phyloP scores from a whole-genome alignment of 768 basidiomycete genomes.

The Collybiopsis confluens region DNA sequence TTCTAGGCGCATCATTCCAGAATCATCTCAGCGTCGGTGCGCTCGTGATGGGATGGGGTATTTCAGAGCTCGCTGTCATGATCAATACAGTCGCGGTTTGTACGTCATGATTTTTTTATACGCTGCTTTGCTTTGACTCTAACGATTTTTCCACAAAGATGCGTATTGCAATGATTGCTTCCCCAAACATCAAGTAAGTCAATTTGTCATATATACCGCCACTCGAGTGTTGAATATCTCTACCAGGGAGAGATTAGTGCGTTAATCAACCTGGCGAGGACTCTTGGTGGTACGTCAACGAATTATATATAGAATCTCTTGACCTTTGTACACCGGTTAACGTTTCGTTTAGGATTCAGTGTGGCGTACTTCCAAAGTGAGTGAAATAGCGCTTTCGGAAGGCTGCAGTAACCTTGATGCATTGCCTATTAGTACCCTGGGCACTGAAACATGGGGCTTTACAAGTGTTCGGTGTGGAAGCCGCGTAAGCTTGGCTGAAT shows the following conservation, averaged over 20 bases:
- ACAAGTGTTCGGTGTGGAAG: slow-evolving; percentile 59
- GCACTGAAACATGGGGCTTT: slow-evolving; percentile 55
- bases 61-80: slow-evolving; percentile 52
- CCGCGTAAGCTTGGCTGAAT: slow-evolving; percentile 38
- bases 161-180: slow-evolving; percentile 49
- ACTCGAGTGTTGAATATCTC: neutral
- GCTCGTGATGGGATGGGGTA: slow-evolving; percentile 65
- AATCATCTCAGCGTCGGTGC: slow-evolving; percentile 48
- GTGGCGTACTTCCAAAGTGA: slow-evolving; percentile 68
- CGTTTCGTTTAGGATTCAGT: slow-evolving; percentile 42
- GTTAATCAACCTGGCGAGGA: slow-evolving; percentile 52
- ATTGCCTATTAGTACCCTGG: too few relatives aligned
- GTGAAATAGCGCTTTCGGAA: too few relatives aligned
- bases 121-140: slow-evolving; percentile 16
- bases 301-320: too few relatives aligned
- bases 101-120: slow-evolving; percentile 23
- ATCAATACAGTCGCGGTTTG: slow-evolving; percentile 62
- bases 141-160: slow-evolving; percentile 25
- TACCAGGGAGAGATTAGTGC: slow-evolving; percentile 59
- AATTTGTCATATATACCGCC: neutral
- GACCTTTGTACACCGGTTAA: too few relatives aligned
- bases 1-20: slow-evolving; percentile 52
- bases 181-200: slow-evolving; percentile 35
- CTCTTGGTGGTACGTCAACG: slow-evolving; percentile 40
- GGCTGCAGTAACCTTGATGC: too few relatives aligned